Evolutionary conservation across 371 early-diverging fungal species (phyloP).

Genomic region (Mucor mucedo): DNA sequence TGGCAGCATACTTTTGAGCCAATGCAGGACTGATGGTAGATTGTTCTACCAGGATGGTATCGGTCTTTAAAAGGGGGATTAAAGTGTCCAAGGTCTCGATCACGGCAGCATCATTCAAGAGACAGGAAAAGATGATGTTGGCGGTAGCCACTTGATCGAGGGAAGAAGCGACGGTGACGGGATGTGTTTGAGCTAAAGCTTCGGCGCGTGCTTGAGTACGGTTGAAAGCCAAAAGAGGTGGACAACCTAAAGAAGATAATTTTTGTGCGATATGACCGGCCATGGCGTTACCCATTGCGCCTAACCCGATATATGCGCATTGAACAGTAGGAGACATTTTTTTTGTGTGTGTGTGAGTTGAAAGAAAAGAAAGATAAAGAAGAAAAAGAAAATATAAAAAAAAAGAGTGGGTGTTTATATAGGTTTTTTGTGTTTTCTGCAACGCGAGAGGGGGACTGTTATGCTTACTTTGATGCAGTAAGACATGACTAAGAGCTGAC

Average conservation of each 20-base stretch:
- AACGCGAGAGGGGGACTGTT: too few relatives aligned
- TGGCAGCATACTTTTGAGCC: conserved; percentile 16
- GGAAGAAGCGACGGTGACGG: conserved; percentile 33
- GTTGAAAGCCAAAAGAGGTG: conserved; percentile 54
- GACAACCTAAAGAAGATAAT: conserved; percentile 19
- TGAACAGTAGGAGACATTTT: conserved; percentile 26
- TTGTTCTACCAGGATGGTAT: conserved; percentile 46
- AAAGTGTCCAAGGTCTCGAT: conserved; percentile 29
- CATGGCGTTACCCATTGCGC: conserved; percentile 59
- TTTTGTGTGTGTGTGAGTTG: neutral
- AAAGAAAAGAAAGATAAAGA: neutral
- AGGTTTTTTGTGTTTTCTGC: too few relatives aligned
- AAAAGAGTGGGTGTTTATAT: neutral
- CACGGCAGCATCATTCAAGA: conserved; percentile 57
- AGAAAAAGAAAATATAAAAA: neutral
- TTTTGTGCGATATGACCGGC: conserved; percentile 44
- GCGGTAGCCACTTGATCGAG: conserved; percentile 38
- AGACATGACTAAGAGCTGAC: neutral
- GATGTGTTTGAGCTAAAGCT: conserved; percentile 25
- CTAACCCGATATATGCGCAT: conserved; percentile 62
- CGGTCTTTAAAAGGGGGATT: conserved; percentile 28
- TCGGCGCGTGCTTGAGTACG: conserved; percentile 53
- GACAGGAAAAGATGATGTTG: conserved; percentile 56
- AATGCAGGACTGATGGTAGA: conserved; percentile 45
- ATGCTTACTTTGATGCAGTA: neutral